Evolutionary conservation across 176 grass and related monocot genomes (phyloP).

Genomic region (Zea luxurians): DNA sequence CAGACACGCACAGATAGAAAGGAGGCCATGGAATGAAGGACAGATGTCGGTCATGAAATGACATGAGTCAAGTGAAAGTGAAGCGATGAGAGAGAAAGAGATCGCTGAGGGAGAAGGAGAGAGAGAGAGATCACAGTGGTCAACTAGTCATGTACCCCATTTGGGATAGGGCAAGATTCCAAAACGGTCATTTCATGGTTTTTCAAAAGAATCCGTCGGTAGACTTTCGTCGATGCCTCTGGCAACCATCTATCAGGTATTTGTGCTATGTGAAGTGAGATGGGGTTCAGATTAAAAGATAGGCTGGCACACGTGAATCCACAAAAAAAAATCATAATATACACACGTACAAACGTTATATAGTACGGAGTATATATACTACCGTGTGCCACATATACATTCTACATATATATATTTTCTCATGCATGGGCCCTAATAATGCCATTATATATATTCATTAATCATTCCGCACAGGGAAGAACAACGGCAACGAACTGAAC

Average conservation of each 20-base stretch:
- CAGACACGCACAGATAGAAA: constrained; percentile 49
- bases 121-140: not conserved
- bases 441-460: not conserved
- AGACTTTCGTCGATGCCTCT: constrained; percentile 27
- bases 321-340: too few species aligned
- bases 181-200: constrained; percentile 50
- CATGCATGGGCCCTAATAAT: not conserved
- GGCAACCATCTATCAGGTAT: constrained; percentile 35
- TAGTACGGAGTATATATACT: too few species aligned
- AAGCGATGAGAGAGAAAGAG: not conserved
- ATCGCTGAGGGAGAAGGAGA: too few species aligned
- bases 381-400: too few species aligned
- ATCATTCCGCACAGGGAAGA: too few species aligned
- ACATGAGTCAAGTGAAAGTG: constrained; percentile 33
- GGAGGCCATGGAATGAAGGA: constrained; percentile 37
- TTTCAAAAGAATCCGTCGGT: constrained; percentile 45
- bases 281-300: not conserved
- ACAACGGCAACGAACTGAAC: not conserved
- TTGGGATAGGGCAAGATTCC: constrained; percentile 43
- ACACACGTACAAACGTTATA: too few species aligned
- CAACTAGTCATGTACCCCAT: constrained; percentile 31
- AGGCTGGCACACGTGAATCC: constrained; percentile 39
- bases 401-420: too few species aligned
- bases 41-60: constrained; percentile 50
- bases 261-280: constrained; percentile 11